phyloP scores from a whole-genome alignment of 768 basidiomycete genomes.

The Rhizopogon vulgaris region DNA sequence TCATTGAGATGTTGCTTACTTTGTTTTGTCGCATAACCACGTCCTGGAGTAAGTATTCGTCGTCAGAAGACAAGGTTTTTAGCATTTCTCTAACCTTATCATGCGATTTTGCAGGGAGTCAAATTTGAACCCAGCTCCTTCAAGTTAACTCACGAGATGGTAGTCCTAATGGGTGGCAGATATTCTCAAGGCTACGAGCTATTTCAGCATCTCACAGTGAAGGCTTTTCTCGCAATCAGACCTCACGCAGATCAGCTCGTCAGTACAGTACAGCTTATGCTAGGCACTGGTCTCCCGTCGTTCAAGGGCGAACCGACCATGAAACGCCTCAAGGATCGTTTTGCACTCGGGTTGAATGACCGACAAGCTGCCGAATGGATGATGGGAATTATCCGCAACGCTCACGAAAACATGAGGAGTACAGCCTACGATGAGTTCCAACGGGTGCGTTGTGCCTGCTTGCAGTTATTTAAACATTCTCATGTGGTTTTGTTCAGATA shows the following conservation, averaged over 20 bases:
- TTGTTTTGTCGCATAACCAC: conserved; percentile 26
- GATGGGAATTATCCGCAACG: conserved; percentile 83
- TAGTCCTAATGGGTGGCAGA: conserved; percentile 92
- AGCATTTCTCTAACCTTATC: conserved; percentile 5
- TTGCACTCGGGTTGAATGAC: conserved; percentile 76
- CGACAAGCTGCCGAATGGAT: conserved; percentile 92
- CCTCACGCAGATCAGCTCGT: conserved; percentile 89
- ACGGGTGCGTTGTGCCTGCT: conserved; percentile 43
- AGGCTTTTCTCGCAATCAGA: conserved; percentile 95
- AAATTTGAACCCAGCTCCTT: conserved; percentile 98
- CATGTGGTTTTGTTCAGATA: conserved; percentile 22
- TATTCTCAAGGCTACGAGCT: conserved; percentile 91
- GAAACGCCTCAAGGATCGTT: conserved; percentile 78
- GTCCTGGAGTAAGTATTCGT: conserved; percentile 50
- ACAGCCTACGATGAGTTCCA: conserved; percentile 97
- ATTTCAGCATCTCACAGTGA: conserved; percentile 90
- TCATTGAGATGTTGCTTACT: conserved; percentile 19
- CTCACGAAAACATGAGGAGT: conserved; percentile 91
- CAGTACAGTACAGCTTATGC: conserved; percentile 87
- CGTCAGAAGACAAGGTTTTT: neutral
- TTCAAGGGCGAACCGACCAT: conserved; percentile 97
- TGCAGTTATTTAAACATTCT: neutral
- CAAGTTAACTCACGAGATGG: conserved; percentile 99
- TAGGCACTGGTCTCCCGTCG: conserved; percentile 89
- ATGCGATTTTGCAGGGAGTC: conserved; percentile 58